Conservation (phyloP, 257 asterid genomes). For the Galeopsis tetrahit region DNA sequence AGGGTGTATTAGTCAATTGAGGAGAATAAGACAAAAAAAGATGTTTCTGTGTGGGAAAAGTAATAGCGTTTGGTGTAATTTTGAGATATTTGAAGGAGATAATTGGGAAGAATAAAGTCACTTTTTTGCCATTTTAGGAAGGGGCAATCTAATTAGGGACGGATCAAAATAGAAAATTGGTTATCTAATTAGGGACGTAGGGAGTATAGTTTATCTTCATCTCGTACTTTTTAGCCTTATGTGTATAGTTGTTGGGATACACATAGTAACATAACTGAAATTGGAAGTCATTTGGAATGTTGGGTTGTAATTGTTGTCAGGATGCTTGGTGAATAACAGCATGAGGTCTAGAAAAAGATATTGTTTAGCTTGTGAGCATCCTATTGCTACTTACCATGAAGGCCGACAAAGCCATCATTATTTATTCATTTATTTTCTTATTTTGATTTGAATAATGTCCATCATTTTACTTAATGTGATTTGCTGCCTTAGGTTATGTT, state of each 20-base stretch:
- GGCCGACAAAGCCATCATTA: background rate
- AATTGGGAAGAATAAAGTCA: too few relatives aligned
- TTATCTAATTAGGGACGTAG: too few relatives aligned
- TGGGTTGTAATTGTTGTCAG: slow-evolving; percentile 16
- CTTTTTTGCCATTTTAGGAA: too few relatives aligned
- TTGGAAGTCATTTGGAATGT: slow-evolving; percentile 4
- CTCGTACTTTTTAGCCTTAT: background rate
- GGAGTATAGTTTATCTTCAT: background rate
- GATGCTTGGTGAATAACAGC: slow-evolving; percentile 7
- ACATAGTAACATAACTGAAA: slow-evolving; percentile 2
- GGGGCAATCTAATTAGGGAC: too few relatives aligned
- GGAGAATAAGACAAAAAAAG: too few relatives aligned
- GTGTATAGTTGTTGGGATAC: background rate
- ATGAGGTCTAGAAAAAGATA: slow-evolving; percentile 6
- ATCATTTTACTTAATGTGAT: background rate
- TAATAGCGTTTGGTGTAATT: too few relatives aligned
- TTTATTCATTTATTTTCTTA: background rate
- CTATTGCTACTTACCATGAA: slow-evolving; percentile 21
- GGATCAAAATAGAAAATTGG: too few relatives aligned
- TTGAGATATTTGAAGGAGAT: too few relatives aligned
- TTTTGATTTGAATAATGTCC: slow-evolving; percentile 5
- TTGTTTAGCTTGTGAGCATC: background rate
- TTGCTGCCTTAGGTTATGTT: slow-evolving; percentile 19
- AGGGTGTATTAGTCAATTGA: too few relatives aligned
- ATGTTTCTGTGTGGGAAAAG: too few relatives aligned